Evolutionary conservation across 1,284 basidiomycete genomes (phyloP).

Genomic region (Heterobasidion occidentale): DNA sequence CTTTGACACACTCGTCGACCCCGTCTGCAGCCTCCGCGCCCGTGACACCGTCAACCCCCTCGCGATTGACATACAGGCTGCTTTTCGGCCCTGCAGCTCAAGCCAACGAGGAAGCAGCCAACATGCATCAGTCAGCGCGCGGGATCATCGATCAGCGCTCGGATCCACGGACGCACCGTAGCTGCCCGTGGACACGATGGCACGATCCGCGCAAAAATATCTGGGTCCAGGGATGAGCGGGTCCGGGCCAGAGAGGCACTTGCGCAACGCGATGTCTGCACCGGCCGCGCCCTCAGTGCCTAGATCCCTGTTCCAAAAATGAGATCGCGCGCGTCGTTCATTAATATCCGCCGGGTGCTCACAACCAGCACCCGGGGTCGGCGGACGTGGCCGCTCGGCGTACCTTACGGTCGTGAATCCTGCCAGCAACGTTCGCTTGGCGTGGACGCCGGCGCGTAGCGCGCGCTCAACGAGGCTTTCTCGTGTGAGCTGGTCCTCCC

Average conservation of each 20-base stretch:
- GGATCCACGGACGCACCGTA: conserved; percentile 36
- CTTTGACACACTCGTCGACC: conserved; percentile 43
- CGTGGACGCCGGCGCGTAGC: conserved; percentile 54
- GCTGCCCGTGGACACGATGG: conserved; percentile 53
- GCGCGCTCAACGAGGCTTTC: conserved; percentile 47
- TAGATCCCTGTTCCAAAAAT: conserved; percentile 36
- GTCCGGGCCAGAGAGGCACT: conserved; percentile 44
- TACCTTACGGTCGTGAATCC: conserved; percentile 64
- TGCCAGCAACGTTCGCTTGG: conserved; percentile 49
- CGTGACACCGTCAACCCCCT: conserved; percentile 47
- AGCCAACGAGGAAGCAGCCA: background rate
- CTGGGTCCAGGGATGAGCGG: conserved; percentile 52
- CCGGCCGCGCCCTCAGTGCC: conserved; percentile 62
- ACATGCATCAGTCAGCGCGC: background rate
- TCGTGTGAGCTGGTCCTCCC: conserved; percentile 56
- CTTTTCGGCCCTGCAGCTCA: conserved; percentile 43
- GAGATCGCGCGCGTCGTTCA: too few species aligned
- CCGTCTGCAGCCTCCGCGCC: conserved; percentile 58
- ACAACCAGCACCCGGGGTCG: background rate
- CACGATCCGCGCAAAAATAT: conserved; percentile 55
- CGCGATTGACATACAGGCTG: conserved; percentile 33
- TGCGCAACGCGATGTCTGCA: conserved; percentile 52
- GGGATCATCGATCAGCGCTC: background rate
- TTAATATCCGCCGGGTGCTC: too few species aligned
- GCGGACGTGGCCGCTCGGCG: conserved; percentile 9